These are phyloP conservation scores for Kwoniella mangroviensis DNA, from an alignment of 768 basidiomycete species.

Conservation along the genomic window DNA sequence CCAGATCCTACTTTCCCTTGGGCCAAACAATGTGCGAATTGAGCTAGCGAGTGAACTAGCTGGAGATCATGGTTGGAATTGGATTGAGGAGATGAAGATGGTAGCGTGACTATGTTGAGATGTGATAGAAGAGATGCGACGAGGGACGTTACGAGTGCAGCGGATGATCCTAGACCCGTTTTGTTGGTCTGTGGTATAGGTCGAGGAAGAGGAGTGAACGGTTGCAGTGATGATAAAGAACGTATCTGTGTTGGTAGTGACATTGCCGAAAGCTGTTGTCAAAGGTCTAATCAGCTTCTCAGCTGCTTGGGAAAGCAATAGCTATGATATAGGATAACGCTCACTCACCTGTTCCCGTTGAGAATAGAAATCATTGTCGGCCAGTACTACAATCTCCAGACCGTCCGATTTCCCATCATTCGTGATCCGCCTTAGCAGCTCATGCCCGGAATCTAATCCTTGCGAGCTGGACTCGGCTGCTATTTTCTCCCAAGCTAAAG, in stretches of 20 bases:
- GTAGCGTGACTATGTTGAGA: slow-evolving; percentile 65
- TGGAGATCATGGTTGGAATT: slow-evolving; percentile 55
- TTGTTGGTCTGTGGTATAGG: slow-evolving; percentile 85
- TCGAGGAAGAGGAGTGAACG: slow-evolving; percentile 75
- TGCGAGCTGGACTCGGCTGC: background rate
- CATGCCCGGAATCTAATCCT: slow-evolving; percentile 13
- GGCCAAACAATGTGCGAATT: slow-evolving; percentile 92
- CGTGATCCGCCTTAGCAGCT: slow-evolving; percentile 24
- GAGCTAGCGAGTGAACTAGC: slow-evolving; percentile 87
- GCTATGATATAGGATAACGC: background rate
- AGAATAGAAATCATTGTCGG: slow-evolving; percentile 98
- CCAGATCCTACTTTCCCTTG: slow-evolving; percentile 98
- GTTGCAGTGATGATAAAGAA: slow-evolving; percentile 72
- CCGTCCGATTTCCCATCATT: slow-evolving; percentile 55
- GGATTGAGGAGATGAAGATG: slow-evolving; percentile 56
- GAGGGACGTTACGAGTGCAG: slow-evolving; percentile 93
- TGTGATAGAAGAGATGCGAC: slow-evolving; percentile 83
- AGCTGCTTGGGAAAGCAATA: background rate
- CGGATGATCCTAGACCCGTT: slow-evolving; percentile 95
- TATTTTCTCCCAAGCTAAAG: slow-evolving; percentile 61
- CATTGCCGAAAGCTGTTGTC: slow-evolving; percentile 66
- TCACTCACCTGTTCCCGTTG: slow-evolving; percentile 76
- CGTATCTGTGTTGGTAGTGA: slow-evolving; percentile 68
- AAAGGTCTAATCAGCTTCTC: background rate
- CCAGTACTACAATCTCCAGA: slow-evolving; percentile 79